Conservation (phyloP, 495 filamentous ascomycete species). For the Usnea hakonensis region DNA sequence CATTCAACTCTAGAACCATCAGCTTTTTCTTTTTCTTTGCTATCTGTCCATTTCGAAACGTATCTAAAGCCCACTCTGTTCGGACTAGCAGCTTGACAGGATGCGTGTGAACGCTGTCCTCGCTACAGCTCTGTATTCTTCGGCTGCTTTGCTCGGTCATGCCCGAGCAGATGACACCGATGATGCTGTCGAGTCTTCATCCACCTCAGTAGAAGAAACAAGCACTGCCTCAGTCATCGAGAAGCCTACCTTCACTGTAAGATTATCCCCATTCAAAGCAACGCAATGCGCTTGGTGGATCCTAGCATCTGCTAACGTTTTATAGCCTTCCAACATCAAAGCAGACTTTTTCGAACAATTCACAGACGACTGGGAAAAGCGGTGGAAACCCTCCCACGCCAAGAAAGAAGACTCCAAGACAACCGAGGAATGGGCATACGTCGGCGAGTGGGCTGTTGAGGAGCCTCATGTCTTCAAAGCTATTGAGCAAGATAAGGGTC, state of each 20-base stretch:
- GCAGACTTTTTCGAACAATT: conserved; percentile 98
- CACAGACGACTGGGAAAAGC: conserved; percentile 82
- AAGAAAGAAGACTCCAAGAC: conserved; percentile 87
- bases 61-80: conserved; percentile 5
- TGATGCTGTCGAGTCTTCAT: conserved; percentile 31
- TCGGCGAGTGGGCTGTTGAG: conserved; percentile 94
- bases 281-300: not conserved
- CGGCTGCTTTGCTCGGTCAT: conserved; percentile 62
- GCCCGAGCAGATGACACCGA: conserved; percentile 62
- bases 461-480: conserved; percentile 89
- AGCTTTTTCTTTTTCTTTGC: not conserved
- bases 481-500: conserved; percentile 91
- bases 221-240: conserved; percentile 50
- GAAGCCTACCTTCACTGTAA: conserved; percentile 84
- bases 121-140: conserved; percentile 55
- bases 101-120: conserved; percentile 72
- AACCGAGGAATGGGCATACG: conserved; percentile 95
- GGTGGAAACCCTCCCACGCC: conserved; percentile 91
- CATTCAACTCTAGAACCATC: not conserved
- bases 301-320: not conserved
- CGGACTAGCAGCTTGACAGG: conserved; percentile 34
- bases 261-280: conserved; percentile 27
- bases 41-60: not conserved
- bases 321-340: conserved; percentile 55
- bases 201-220: conserved; percentile 34